A percentile compares a stretch with the other conserved stretches of the same genome.
Conservation (phyloP, 2,329 filamentous ascomycete genomes). For the Cladosporium sp. region DNA sequence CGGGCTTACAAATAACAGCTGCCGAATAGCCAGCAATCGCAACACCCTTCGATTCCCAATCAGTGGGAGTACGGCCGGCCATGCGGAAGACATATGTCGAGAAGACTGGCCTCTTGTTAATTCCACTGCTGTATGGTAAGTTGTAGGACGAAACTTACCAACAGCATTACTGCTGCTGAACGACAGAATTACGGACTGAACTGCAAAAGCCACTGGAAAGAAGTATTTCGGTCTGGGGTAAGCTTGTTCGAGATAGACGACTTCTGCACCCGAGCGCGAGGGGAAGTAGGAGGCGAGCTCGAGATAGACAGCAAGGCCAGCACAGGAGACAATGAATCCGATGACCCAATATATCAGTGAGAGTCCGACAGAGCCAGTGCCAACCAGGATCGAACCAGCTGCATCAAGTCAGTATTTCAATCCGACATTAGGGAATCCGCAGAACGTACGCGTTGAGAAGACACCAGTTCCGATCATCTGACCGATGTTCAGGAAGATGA, state of each 20-base stretch:
- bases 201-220: constrained; percentile 64
- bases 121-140: not conserved
- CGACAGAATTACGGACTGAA: constrained; percentile 63
- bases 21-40: constrained; percentile 64
- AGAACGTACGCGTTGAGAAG: constrained; percentile 57
- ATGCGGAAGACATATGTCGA: constrained; percentile 64
- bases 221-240: constrained; percentile 65
- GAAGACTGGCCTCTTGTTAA: constrained; percentile 36
- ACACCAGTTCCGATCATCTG: constrained; percentile 59
- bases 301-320: constrained; percentile 60
- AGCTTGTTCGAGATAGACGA: constrained; percentile 68
- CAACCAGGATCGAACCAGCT: constrained; percentile 60
- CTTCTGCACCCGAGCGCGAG: constrained; percentile 64
- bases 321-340: constrained; percentile 59
- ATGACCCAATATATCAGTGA: constrained; percentile 65
- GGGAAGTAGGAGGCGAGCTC: constrained; percentile 67
- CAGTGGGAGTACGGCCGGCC: constrained; percentile 49
- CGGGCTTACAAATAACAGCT: constrained; percentile 41
- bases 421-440: not conserved
- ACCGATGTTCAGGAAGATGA: constrained; percentile 62
- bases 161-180: constrained; percentile 68
- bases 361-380: constrained; percentile 63
- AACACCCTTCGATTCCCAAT: constrained; percentile 68
- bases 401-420: not conserved
- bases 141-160: constrained; percentile 33